Conservation (phyloP, 352 stramenopile species). For the Thalassiosira tumida region DNA sequence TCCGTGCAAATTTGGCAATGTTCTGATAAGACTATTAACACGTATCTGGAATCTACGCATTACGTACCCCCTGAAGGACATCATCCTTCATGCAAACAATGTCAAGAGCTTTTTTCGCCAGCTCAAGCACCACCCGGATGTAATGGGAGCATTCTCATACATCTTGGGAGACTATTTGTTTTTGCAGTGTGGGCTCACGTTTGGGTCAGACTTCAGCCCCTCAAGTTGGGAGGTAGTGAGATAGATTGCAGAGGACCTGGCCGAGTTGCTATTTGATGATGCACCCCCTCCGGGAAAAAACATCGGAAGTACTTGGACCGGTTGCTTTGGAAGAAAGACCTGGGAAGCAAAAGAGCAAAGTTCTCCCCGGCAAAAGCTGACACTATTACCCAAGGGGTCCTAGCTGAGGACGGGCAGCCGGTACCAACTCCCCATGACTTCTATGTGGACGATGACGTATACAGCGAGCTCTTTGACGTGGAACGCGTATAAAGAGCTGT, state of each 20-base stretch:
- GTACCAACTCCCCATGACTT: conserved; percentile 50
- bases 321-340: conserved; percentile 11
- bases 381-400: not conserved
- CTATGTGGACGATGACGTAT: conserved; percentile 64
- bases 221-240: conserved; percentile 36
- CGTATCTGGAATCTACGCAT: conserved; percentile 66
- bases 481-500: conserved; percentile 49
- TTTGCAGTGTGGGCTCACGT: conserved; percentile 23
- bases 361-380: not conserved
- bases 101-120: conserved; percentile 68
- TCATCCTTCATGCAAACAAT: conserved; percentile 69
- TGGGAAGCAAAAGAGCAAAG: not conserved
- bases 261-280: conserved; percentile 51
- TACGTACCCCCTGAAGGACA: conserved; percentile 37
- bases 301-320: conserved; percentile 52
- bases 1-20: conserved; percentile 41
- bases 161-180: conserved; percentile 25
- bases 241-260: conserved; percentile 22
- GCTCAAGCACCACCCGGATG: conserved; percentile 71
- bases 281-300: not conserved
- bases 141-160: conserved; percentile 60
- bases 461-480: conserved; percentile 40
- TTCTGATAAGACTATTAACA: conserved; percentile 4
- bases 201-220: conserved; percentile 54
- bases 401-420: not conserved